Percentiles rank a stretch among this genome's conserved stretches.
Conservation (phyloP, 768 basidiomycete genomes). For the Leucosporidium creatinivorum region DNA sequence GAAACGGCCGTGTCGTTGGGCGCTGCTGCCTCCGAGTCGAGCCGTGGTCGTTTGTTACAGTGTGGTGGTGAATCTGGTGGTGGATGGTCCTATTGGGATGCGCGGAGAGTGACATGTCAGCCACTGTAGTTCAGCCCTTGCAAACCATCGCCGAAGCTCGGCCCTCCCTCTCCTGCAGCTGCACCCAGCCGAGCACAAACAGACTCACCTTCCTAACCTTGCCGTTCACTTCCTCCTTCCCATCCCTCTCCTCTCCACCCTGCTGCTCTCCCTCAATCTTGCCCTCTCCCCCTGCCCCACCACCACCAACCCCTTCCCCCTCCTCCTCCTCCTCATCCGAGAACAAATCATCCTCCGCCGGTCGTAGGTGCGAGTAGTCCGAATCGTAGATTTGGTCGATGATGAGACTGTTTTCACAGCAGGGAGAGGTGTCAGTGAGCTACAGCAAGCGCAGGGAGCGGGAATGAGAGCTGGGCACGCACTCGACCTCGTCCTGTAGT, state of each 20-base stretch:
- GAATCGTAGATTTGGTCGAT: slow-evolving; percentile 28
- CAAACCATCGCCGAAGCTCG: too few relatives aligned
- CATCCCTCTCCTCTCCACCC: neutral
- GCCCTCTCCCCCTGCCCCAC: neutral
- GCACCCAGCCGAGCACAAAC: too few relatives aligned
- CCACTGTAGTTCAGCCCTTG: too few relatives aligned
- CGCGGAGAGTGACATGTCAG: too few relatives aligned
- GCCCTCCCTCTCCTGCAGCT: neutral
- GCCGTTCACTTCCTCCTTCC: neutral
- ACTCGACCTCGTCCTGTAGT: slow-evolving; percentile 33
- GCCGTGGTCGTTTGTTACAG: too few relatives aligned
- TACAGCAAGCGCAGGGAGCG: neutral
- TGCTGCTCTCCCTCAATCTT: neutral
- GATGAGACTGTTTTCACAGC: slow-evolving; percentile 11
- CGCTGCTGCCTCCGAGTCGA: too few relatives aligned
- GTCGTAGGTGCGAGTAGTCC: slow-evolving; percentile 30
- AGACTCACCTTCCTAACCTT: slow-evolving; percentile 1
- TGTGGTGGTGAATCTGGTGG: too few relatives aligned
- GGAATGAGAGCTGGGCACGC: slow-evolving; percentile 1
- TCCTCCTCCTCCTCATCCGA: slow-evolving; percentile 5
- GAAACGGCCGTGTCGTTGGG: too few relatives aligned
- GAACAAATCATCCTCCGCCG: slow-evolving; percentile 24
- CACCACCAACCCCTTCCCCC: neutral
- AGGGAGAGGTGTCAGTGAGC: neutral
- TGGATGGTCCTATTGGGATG: too few relatives aligned